Percentiles rank a stretch among this genome's conserved stretches.
Conservation (phyloP, 768 basidiomycete species). For the Steccherinum ochraceum region DNA sequence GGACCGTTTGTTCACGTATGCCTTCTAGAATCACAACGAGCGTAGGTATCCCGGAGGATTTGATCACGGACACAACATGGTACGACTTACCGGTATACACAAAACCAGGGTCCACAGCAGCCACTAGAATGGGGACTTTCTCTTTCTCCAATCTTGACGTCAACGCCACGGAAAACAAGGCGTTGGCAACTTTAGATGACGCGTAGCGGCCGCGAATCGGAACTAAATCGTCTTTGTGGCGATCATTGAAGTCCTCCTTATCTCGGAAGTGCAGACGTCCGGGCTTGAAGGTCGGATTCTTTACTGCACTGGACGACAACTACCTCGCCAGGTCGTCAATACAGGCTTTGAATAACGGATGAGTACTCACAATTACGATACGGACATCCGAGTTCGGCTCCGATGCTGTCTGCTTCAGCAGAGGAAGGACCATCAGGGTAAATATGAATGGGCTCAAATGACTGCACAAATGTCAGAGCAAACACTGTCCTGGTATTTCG, state of each 20-base stretch:
- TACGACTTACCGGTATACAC: background rate
- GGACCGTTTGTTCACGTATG: background rate
- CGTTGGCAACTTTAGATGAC: background rate
- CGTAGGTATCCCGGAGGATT: background rate
- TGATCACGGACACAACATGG: background rate
- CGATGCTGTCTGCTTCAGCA: conserved; percentile 43
- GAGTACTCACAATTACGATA: conserved; percentile 47
- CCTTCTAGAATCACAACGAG: too few relatives aligned
- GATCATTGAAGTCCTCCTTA: conserved; percentile 21
- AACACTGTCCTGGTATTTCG: background rate
- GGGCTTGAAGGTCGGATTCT: background rate
- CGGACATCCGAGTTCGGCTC: conserved; percentile 50
- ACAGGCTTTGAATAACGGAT: too few relatives aligned
- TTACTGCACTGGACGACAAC: background rate
- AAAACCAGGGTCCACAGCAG: background rate
- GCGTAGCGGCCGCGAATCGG: conserved; percentile 1
- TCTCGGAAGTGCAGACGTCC: conserved; percentile 8
- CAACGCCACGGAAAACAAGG: background rate
- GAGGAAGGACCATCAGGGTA: conserved; percentile 46
- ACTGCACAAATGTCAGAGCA: conserved; percentile 23
- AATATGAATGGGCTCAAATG: conserved; percentile 52
- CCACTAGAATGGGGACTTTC: background rate
- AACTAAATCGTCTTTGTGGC: conserved; percentile 11
- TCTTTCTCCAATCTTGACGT: background rate
- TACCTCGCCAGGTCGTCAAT: too few relatives aligned